phyloP scores from a whole-genome alignment of 257 asterid genomes.

The Salvia splendens region DNA sequence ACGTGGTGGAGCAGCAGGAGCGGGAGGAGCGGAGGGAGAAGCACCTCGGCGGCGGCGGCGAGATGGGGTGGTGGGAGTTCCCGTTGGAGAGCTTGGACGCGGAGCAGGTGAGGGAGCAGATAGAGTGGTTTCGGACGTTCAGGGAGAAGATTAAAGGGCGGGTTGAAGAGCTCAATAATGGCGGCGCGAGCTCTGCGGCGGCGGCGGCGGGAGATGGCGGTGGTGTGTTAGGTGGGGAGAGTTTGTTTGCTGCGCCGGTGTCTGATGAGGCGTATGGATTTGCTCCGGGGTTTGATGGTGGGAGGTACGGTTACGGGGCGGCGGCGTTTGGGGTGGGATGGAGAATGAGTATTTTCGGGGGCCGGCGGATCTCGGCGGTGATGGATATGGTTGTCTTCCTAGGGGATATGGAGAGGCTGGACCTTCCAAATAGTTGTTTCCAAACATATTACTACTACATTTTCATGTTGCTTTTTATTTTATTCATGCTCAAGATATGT shows the following conservation, averaged over 20 bases:
- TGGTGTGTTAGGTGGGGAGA: not conserved
- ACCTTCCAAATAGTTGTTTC: too few species aligned
- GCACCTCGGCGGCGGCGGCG: not conserved
- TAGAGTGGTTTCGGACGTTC: conserved; percentile 12
- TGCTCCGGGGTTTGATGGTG: too few species aligned
- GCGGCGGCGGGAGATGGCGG: not conserved
- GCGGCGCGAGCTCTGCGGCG: not conserved
- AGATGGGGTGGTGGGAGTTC: conserved; percentile 30
- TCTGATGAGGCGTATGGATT: not conserved
- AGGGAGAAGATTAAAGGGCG: not conserved
- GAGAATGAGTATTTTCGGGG: too few species aligned
- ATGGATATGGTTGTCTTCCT: too few species aligned
- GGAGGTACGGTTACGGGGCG: too few species aligned
- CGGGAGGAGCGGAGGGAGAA: conserved; percentile 12
- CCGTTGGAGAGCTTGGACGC: conserved; percentile 14
- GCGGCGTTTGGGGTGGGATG: too few species aligned
- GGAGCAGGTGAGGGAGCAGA: conserved; percentile 27
- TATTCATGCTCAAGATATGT: too few species aligned
- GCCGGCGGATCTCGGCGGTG: too few species aligned
- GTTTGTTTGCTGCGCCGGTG: not conserved
- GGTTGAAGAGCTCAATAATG: not conserved
- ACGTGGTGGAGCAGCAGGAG: not conserved
- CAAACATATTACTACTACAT: too few species aligned
- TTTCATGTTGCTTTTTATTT: too few species aligned
- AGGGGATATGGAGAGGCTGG: too few species aligned